Evolutionary conservation across 331 rosid species (phyloP).

Genomic region (Rhamnella rubrinervis): DNA sequence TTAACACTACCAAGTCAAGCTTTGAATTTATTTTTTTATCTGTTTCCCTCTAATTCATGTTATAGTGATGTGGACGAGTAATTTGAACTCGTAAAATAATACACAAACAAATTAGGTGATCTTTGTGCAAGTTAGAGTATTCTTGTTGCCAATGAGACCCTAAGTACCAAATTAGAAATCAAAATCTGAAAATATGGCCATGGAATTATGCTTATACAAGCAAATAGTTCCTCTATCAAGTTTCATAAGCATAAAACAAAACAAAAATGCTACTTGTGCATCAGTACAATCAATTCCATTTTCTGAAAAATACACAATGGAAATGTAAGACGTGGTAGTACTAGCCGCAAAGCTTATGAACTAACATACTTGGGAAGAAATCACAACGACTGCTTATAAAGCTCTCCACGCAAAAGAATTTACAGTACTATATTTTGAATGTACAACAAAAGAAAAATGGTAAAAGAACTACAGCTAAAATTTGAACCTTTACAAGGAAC

Average conservation of each 20-base stretch:
- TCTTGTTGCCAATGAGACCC: constrained; percentile 14
- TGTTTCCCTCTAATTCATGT: constrained; percentile 1
- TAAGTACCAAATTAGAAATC: constrained; percentile 15
- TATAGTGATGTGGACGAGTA: not conserved
- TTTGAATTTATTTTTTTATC: constrained; percentile 2
- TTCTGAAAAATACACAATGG: too few species aligned
- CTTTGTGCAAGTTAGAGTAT: constrained; percentile 3
- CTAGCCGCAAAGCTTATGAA: too few species aligned
- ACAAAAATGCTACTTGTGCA: not conserved
- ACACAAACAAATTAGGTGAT: constrained; percentile 8
- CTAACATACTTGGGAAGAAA: not conserved
- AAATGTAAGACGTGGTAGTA: too few species aligned
- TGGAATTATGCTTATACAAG: too few species aligned
- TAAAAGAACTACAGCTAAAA: not conserved
- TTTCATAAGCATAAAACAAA: not conserved
- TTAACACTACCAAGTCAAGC: not conserved
- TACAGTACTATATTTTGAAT: not conserved
- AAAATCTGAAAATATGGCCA: not conserved
- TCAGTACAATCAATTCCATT: not conserved
- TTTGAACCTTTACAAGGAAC: not conserved
- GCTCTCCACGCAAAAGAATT: not conserved
- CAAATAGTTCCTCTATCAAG: not conserved
- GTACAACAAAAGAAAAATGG: not conserved
- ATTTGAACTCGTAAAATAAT: constrained; percentile 1
- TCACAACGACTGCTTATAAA: not conserved